Evolutionary conservation across 2,329 filamentous ascomycete species (phyloP).

Genomic region (Claviceps humidiphila): DNA sequence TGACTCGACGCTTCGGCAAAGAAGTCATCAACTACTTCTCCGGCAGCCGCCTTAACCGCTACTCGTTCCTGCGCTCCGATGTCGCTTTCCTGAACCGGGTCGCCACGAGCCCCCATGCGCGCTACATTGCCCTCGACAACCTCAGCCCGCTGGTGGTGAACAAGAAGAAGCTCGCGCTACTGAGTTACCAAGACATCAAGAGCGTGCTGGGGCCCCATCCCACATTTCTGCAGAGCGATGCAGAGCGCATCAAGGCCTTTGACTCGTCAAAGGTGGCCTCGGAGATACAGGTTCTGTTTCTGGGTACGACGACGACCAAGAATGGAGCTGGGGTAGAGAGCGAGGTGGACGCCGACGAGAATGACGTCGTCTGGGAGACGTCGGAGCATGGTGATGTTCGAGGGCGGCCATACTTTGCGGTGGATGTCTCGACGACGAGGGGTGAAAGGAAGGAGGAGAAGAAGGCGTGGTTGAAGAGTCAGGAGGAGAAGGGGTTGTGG

Average conservation of each 20-base stretch:
- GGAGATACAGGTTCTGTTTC: constrained; percentile 61
- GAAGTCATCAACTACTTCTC: constrained; percentile 79
- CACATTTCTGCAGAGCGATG: constrained; percentile 53
- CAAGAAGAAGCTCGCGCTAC: constrained; percentile 50
- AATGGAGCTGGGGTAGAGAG: constrained; percentile 14
- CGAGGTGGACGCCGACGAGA: constrained; percentile 19
- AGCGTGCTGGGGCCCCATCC: constrained; percentile 57
- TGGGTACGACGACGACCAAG: constrained; percentile 59
- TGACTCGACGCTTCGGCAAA: constrained; percentile 64
- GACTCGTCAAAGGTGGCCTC: constrained; percentile 59
- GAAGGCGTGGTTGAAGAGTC: constrained; percentile 28
- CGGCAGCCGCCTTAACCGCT: constrained; percentile 62
- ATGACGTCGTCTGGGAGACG: not conserved
- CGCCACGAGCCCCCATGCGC: constrained; percentile 49
- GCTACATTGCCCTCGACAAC: constrained; percentile 67
- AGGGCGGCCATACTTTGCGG: constrained; percentile 74
- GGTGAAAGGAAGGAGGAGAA: constrained; percentile 52
- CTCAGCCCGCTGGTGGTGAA: constrained; percentile 56
- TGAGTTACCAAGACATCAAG: constrained; percentile 54
- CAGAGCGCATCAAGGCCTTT: constrained; percentile 57
- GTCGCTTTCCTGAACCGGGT: constrained; percentile 56
- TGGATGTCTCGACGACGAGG: constrained; percentile 70
- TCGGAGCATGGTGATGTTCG: constrained; percentile 51
- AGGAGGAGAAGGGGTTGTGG: constrained; percentile 42
- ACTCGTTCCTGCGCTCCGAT: constrained; percentile 64